Base-by-base conservation (phyloP, 2,329 filamentous ascomycete species). In the Verticillium klebahnii region DNA sequence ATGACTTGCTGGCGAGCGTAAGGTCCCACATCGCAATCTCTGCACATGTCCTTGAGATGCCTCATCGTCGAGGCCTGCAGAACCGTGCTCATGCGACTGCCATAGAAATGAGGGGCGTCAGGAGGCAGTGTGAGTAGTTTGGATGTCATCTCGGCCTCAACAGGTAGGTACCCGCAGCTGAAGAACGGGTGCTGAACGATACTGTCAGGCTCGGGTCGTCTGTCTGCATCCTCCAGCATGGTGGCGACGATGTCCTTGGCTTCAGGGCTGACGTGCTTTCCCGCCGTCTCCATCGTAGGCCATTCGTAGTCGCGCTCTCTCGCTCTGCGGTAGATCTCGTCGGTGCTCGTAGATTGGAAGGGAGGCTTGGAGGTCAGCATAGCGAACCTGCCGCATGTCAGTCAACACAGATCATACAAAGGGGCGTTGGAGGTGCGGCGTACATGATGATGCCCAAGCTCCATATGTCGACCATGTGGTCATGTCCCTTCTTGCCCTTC, bases 401-500 rank as follows among this genome's bases (percentile, higher is more conserved):
- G 73, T 61, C 29, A 52, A 23, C 23, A 19, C 23, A 12, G 14
- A 17, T 37, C 6, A n/a, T 58, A 3, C 9, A 12, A 15, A 31
- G 9, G 19, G 29, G 5, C 6, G 5, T 14, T 15, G 23, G 31
- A 32, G 11, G 54, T n/a, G 32, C 70, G 11, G 11, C 87, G 80
- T 79, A 93, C 88, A 96, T 93, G 73, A 99, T 99, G 67, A 99
- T 95, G 23, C 96, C 95, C 72, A 99, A 83, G 55, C 94, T 97
- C 96, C 96, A 99, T 61, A 99, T 91, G 73, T 99, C 95, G 3
- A 99, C 95, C 81, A 96, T 97, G 73, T 98, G 93, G 67, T 97
- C 95, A 73, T 99, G 95, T 0, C 95, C 95, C 69, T 94, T 92
- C 72, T 92, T 95, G 37, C 90, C 92, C 80, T 95, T 97, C 71